These are phyloP conservation scores for Neurospora sublineolata DNA, from an alignment of 495 filamentous ascomycete genomes.

Conservation along the genomic window DNA sequence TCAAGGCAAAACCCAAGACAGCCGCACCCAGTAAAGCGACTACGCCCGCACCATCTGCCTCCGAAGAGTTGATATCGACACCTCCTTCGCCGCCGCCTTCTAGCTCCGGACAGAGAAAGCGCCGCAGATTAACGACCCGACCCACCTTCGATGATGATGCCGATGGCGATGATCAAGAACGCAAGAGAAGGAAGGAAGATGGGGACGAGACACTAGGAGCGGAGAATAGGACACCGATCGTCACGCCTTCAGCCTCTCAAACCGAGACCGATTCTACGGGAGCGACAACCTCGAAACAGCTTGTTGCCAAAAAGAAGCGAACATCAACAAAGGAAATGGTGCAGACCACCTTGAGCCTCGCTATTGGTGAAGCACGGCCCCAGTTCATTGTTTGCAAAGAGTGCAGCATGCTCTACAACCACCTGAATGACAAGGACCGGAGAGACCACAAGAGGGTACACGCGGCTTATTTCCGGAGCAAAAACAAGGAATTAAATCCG, in stretches of 20 bases:
- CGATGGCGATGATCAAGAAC: background rate
- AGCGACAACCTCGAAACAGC: background rate
- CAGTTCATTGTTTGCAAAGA: conserved; percentile 34
- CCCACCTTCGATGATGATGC: conserved; percentile 1
- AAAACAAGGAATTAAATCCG: background rate
- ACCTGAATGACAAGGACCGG: conserved; percentile 33
- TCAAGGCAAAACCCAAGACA: conserved; percentile 16
- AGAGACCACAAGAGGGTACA: conserved; percentile 32
- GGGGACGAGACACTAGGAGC: background rate
- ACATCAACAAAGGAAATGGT: conserved; percentile 19
- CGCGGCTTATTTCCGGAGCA: conserved; percentile 12
- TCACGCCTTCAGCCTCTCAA: background rate
- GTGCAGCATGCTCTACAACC: conserved; percentile 37
- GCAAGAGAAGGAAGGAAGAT: background rate
- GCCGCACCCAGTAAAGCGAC: conserved; percentile 1
- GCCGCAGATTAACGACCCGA: conserved; percentile 28
- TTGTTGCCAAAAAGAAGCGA: background rate
- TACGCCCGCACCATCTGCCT: background rate
- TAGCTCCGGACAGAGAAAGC: conserved; percentile 9
- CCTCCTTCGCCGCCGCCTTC: conserved; percentile 17
- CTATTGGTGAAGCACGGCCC: conserved; percentile 17
- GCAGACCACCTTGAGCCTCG: conserved; percentile 34
- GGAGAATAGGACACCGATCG: background rate
- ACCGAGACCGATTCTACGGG: background rate
- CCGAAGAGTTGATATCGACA: background rate